Evolutionary conservation across 345 rosid genomes (phyloP).

Genomic region (Arabidopsis thaliana): TAIR10.1 NC_003076.8:20477001-20477500

Average conservation of each 20-base stretch:
- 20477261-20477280: background rate
- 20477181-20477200: slow-evolving; percentile 89
- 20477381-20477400: slow-evolving; percentile 96
- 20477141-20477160: slow-evolving; percentile 89
- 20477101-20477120: background rate
- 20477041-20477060: slow-evolving; percentile 1
- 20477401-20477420: slow-evolving; percentile 12
- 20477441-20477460: background rate
- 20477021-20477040: background rate
- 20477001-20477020: background rate
- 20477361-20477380: slow-evolving; percentile 95
- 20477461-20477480: background rate
- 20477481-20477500: background rate
- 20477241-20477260: slow-evolving; percentile 83
- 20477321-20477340: slow-evolving; percentile 68
- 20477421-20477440: background rate
- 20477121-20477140: slow-evolving; percentile 16
- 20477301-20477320: slow-evolving; percentile 26
- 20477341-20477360: slow-evolving; percentile 96
- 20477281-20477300: background rate
- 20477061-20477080: slow-evolving; percentile 1
- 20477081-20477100: background rate
- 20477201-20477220: slow-evolving; percentile 91
- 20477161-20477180: slow-evolving; percentile 98
- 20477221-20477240: slow-evolving; percentile 96